Conservation (phyloP, 306 rosid genomes). For the Myrica gale region DNA sequence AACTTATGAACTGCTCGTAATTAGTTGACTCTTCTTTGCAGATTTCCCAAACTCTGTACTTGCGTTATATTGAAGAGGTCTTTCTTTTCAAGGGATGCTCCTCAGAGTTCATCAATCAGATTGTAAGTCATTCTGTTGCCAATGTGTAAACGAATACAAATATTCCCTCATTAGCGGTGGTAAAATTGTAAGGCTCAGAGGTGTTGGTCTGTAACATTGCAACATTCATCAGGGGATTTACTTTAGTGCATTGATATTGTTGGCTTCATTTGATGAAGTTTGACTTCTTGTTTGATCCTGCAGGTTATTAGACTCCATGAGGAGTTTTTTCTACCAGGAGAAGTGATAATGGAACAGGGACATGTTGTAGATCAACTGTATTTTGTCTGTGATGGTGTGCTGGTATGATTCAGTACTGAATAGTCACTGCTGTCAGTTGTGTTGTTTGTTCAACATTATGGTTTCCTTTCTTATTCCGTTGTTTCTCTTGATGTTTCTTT, state of each 20-base stretch:
- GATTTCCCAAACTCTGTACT: constrained; percentile 81
- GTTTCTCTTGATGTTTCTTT: constrained; percentile 6
- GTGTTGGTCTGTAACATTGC: background rate
- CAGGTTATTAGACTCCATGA: constrained; percentile 86
- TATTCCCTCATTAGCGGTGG: background rate
- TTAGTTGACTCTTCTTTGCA: constrained; percentile 34
- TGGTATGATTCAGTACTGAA: constrained; percentile 56
- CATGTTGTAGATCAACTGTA: constrained; percentile 89
- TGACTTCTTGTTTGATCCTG: constrained; percentile 25
- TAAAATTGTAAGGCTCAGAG: background rate
- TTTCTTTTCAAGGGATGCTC: constrained; percentile 75
- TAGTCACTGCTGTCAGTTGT: constrained; percentile 10
- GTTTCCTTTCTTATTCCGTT: constrained; percentile 13
- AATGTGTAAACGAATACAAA: background rate
- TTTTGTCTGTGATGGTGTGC: constrained; percentile 78
- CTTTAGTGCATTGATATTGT: background rate
- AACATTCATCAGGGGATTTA: background rate
- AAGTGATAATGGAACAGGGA: constrained; percentile 87
- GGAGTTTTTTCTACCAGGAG: constrained; percentile 97
- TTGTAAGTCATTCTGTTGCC: constrained; percentile 48
- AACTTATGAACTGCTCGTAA: background rate
- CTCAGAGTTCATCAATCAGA: constrained; percentile 87
- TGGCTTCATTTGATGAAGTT: constrained; percentile 7
- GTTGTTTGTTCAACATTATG: background rate
- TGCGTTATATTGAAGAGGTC: constrained; percentile 57